Evolutionary conservation across 129 eudicot genomes (phyloP), one percentile per base, ranked within the genome.

Genomic region (Gnaphalium uliginosum): DNA sequence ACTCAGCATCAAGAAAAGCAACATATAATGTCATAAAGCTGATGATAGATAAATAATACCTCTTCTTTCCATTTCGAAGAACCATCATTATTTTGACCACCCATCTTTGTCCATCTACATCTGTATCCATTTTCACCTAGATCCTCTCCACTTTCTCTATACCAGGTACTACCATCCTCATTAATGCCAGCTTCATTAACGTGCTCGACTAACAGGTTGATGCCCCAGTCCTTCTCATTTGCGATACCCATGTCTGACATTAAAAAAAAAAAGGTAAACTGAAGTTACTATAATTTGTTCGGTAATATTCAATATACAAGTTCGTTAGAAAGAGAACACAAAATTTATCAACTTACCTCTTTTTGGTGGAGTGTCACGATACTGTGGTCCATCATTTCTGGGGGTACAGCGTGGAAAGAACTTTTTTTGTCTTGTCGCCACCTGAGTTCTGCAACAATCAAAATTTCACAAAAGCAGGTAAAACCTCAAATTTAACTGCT

Each of bases 31-130:
- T 15, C 1, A n/a, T 24, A 69, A 7, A 75, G 46, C 46, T 39
- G 46, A 9, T 8, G 2, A 37, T 37, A 39, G 14, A 39, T 39
- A 39, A 2, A 39, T 9, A 39, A 9, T 39, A 93, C 98, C 90
- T 90, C 90, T 86, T 93, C 96, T 88, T 93, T 93, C 98, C 98
- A 93, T 73, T 88, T 87, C 4, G 90, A 93, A 68, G 86, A 82
- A n/a, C 88, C 92, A 74, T 92, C 96, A 30, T 70, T 61, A 63
- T 86, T 83, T 78, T 86, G 82, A 62, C 98, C 98, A 73, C 96
- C 96, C 98, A 93, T 93, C 85, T 85, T 88, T 19, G 88, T 74
- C 98, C 98, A 93, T 72, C 98, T 84, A 85, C 98, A 90, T 83
- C 96, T 81, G 33, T 83, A 93, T 60, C 98, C 98, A 67, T 93